Percentiles rank a stretch among this genome's conserved stretches.
phyloP scores from a whole-genome alignment of 345 rosid genomes.

The Corchorus capsularis region DNA sequence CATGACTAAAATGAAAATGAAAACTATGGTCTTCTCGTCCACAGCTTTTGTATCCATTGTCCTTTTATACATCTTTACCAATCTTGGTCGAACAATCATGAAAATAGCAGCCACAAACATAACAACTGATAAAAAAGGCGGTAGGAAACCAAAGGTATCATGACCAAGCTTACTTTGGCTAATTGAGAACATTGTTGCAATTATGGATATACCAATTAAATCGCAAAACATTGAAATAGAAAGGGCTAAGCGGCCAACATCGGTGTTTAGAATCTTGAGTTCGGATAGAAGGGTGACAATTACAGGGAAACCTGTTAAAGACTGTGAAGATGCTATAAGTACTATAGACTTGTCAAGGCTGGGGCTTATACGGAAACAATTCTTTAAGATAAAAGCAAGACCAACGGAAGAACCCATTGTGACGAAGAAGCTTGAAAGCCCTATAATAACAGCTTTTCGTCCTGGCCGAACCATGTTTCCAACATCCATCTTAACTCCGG shows the following conservation, averaged over 20 bases:
- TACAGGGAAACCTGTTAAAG: constrained; percentile 32
- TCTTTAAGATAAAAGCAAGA: not conserved
- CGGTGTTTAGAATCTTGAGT: constrained; percentile 41
- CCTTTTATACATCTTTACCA: constrained; percentile 28
- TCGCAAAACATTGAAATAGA: constrained; percentile 37
- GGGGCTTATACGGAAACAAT: not conserved
- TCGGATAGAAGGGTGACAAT: constrained; percentile 37
- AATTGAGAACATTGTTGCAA: not conserved
- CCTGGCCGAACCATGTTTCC: constrained; percentile 6
- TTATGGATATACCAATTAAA: constrained; percentile 1
- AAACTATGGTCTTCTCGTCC: constrained; percentile 9
- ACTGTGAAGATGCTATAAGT: not conserved
- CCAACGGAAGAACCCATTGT: not conserved
- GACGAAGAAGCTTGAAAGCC: not conserved
- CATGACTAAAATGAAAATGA: constrained; percentile 23
- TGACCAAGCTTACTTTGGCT: not conserved
- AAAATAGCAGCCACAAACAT: constrained; percentile 9
- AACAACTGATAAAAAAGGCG: not conserved
- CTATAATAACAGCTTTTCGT: constrained; percentile 19
- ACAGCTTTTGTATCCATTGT: constrained; percentile 32
- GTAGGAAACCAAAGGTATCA: too few relatives aligned
- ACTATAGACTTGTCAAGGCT: not conserved
- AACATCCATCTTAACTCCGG: constrained; percentile 15
- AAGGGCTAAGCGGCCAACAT: constrained; percentile 44
- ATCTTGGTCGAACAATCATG: constrained; percentile 29